Conservation (phyloP, 2,329 filamentous ascomycete species). For the Magnaporthales sp. region DNA sequence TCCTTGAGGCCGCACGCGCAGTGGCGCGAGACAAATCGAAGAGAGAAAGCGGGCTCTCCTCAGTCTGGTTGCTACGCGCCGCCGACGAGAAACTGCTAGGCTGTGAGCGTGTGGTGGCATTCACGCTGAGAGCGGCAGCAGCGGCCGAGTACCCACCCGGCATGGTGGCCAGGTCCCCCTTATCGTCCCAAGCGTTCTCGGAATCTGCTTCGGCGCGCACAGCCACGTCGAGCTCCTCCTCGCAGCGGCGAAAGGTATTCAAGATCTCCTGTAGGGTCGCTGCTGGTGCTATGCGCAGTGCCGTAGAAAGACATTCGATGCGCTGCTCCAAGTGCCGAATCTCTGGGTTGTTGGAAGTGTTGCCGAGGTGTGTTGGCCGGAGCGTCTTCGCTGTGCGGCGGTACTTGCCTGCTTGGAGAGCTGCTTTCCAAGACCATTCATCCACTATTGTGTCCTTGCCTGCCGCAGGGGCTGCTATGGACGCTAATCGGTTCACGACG, state of each 20-base stretch:
- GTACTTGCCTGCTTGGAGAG: constrained; percentile 70
- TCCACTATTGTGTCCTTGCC: constrained; percentile 27
- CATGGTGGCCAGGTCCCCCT: constrained; percentile 48
- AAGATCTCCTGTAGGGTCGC: constrained; percentile 66
- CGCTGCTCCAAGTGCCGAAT: constrained; percentile 71
- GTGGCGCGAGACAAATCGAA: constrained; percentile 56
- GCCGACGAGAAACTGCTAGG: constrained; percentile 18
- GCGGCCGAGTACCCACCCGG: constrained; percentile 25
- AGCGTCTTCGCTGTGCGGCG: constrained; percentile 44
- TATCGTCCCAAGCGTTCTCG: constrained; percentile 63
- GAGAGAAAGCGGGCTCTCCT: constrained; percentile 55
- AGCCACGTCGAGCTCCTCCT: constrained; percentile 64
- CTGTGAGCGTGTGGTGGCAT: constrained; percentile 13
- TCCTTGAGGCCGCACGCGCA: constrained; percentile 48
- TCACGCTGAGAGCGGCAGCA: constrained; percentile 8
- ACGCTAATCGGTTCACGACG: constrained; percentile 57
- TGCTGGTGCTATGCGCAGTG: constrained; percentile 64
- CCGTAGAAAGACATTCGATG: constrained; percentile 70
- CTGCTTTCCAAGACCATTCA: constrained; percentile 70
- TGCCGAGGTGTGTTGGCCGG: constrained; percentile 40
- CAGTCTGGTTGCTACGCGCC: constrained; percentile 21
- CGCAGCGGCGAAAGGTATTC: constrained; percentile 65
- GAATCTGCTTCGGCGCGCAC: constrained; percentile 58
- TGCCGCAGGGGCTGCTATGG: constrained; percentile 6
- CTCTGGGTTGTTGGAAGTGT: constrained; percentile 48